A percentile compares a stretch with the other conserved stretches of the same genome.
Evolutionary conservation across 768 basidiomycete species (phyloP).

Genomic region (Collybiopsis confluens): DNA sequence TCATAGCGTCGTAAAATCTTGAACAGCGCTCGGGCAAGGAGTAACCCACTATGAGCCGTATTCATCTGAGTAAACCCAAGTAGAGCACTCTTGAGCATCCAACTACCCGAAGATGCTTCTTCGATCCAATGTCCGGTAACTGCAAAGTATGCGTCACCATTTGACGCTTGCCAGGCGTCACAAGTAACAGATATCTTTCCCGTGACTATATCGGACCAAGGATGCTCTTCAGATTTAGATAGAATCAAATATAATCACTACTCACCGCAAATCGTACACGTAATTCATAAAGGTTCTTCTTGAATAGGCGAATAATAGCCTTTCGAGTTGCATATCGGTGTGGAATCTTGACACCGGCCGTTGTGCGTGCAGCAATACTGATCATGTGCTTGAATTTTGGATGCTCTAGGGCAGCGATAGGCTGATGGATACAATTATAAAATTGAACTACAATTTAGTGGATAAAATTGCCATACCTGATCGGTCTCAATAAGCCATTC

Average conservation of each 20-base stretch:
- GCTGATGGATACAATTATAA: slow-evolving; percentile 16
- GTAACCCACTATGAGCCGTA: slow-evolving; percentile 29
- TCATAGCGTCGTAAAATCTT: slow-evolving; percentile 23
- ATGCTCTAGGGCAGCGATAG: slow-evolving; percentile 20
- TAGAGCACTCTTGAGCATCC: slow-evolving; percentile 26
- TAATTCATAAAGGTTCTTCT: slow-evolving; percentile 15
- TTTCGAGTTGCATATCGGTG: slow-evolving; percentile 11
- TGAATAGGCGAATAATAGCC: slow-evolving; percentile 20
- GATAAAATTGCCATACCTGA: slow-evolving; percentile 22
- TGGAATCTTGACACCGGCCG: slow-evolving; percentile 20
- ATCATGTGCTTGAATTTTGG: slow-evolving; percentile 22
- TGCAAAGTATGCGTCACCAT: slow-evolving; percentile 32
- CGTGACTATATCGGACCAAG: slow-evolving; percentile 12
- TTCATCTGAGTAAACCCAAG: slow-evolving; percentile 34
- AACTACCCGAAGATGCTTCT: slow-evolving; percentile 17
- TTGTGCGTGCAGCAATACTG: slow-evolving; percentile 20
- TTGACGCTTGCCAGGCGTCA: slow-evolving; percentile 37
- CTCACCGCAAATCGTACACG: slow-evolving; percentile 17
- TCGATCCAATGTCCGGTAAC: slow-evolving; percentile 36
- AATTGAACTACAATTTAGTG: background rate
- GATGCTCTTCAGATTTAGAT: background rate
- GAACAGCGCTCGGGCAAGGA: slow-evolving; percentile 33
- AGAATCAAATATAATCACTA: background rate
- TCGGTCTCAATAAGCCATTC: slow-evolving; percentile 36
- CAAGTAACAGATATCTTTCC: slow-evolving; percentile 30